Percentiles rank a stretch among this genome's conserved stretches.
Evolutionary conservation across 2,329 filamentous ascomycete genomes (phyloP).

Genomic region (Claviceps sp.): DNA sequence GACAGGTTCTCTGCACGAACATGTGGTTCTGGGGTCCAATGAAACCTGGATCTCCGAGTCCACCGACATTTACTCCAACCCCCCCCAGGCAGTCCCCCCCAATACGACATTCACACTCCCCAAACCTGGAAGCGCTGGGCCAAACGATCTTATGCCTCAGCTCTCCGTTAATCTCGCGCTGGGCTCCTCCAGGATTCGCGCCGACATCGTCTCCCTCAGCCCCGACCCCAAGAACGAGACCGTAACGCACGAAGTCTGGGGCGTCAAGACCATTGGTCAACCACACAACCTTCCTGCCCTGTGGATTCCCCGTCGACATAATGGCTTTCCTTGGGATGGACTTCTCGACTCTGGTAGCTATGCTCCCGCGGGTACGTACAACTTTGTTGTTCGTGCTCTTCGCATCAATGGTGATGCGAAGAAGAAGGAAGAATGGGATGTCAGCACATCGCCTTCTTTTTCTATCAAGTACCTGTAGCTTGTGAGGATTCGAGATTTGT

Average conservation of each 20-base stretch:
- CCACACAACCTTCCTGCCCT: slow-evolving; percentile 27
- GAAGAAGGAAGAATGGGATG: slow-evolving; percentile 33
- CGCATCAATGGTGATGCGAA: slow-evolving; percentile 35
- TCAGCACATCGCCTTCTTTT: slow-evolving; percentile 19
- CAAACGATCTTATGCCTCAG: slow-evolving; percentile 21
- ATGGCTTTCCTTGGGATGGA: slow-evolving; percentile 29
- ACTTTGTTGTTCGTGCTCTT: slow-evolving; percentile 33
- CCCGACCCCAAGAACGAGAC: slow-evolving; percentile 9
- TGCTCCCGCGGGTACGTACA: slow-evolving; percentile 35
- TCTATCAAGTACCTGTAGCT: slow-evolving; percentile 18
- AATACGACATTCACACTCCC: slow-evolving; percentile 30
- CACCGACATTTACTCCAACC: background rate
- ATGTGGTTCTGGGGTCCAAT: slow-evolving; percentile 12
- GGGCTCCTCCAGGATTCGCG: slow-evolving; percentile 29
- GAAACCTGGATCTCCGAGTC: slow-evolving; percentile 20
- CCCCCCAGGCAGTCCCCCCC: slow-evolving; percentile 10
- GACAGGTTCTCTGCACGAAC: slow-evolving; percentile 20
- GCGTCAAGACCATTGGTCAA: slow-evolving; percentile 28
- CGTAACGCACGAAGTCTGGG: slow-evolving; percentile 19
- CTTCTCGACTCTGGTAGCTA: slow-evolving; percentile 31
- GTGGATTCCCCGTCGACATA: slow-evolving; percentile 13
- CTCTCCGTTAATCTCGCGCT: slow-evolving; percentile 29
- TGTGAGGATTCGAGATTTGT: too few relatives aligned
- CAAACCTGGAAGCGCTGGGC: slow-evolving; percentile 22
- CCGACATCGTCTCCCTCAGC: slow-evolving; percentile 29